phyloP scores from a whole-genome alignment of 208 protist genomes.

The Leptomonas pyrrhocoris region DNA sequence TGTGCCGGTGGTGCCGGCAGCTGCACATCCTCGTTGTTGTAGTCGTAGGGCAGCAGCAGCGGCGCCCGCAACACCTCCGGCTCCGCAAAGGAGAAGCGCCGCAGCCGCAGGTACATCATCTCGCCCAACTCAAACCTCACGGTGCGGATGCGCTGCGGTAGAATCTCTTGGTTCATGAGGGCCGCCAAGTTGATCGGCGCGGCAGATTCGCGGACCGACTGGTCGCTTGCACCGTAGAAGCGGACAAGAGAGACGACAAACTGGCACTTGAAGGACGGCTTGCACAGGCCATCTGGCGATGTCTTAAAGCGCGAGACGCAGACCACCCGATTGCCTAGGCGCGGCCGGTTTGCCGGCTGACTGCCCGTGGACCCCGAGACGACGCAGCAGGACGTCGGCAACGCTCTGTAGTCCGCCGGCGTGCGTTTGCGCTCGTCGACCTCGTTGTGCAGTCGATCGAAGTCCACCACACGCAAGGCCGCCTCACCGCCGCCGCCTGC shows the following conservation, averaged over 20 bases:
- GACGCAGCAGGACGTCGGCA: constrained; percentile 65
- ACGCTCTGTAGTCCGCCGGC: constrained; percentile 41
- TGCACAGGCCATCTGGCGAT: constrained; percentile 63
- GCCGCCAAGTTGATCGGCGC: constrained; percentile 52
- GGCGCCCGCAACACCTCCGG: constrained; percentile 37
- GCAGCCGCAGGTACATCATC: constrained; percentile 61
- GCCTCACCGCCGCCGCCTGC: neutral
- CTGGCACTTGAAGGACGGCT: constrained; percentile 75
- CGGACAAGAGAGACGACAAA: constrained; percentile 49
- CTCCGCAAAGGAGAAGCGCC: constrained; percentile 52
- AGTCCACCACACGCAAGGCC: constrained; percentile 47
- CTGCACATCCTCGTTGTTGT: constrained; percentile 47
- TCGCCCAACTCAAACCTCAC: constrained; percentile 58
- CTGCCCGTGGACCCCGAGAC: constrained; percentile 43
- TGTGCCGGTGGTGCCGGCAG: neutral
- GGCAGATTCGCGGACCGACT: constrained; percentile 25
- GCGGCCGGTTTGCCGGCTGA: constrained; percentile 34
- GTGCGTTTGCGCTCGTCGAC: constrained; percentile 49
- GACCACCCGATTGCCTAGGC: constrained; percentile 55
- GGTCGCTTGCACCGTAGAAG: constrained; percentile 37
- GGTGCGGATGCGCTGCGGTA: constrained; percentile 44
- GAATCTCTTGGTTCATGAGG: constrained; percentile 60
- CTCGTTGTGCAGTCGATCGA: constrained; percentile 44
- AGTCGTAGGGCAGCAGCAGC: constrained; percentile 69
- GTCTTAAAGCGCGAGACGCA: constrained; percentile 74